Conservation (phyloP, 768 basidiomycete species). For the Crucibulum laeve region DNA sequence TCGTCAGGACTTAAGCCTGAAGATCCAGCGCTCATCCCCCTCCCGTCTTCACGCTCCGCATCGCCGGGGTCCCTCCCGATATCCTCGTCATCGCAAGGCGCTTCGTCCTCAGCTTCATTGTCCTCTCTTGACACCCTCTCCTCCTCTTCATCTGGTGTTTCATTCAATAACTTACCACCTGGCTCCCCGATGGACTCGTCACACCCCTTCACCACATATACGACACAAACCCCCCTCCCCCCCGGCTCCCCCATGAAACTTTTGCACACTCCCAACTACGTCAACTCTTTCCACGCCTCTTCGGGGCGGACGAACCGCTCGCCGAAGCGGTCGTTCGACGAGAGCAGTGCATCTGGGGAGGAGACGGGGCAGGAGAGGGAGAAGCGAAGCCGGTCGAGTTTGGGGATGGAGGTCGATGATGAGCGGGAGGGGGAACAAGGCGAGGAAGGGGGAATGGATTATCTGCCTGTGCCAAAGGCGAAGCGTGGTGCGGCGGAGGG, state of each 20-base stretch:
- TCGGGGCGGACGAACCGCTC: constrained; percentile 35
- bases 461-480: neutral
- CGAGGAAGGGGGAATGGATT: constrained; percentile 6
- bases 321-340: constrained; percentile 8
- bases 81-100: constrained; percentile 3
- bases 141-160: neutral
- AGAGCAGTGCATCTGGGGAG: constrained; percentile 19
- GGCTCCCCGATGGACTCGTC: neutral
- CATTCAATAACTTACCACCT: too few species aligned
- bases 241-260: neutral
- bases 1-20: constrained; percentile 8
- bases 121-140: constrained; percentile 1
- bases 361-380: constrained; percentile 18
- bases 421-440: constrained; percentile 5
- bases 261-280: too few species aligned
- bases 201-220: neutral
- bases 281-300: neutral
- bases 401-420: constrained; percentile 4
- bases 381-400: neutral
- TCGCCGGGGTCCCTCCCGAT: constrained; percentile 14
- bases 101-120: neutral
- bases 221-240: neutral
- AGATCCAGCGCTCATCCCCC: constrained; percentile 22
- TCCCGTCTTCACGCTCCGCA: constrained; percentile 32
- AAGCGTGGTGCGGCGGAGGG: neutral